Evolutionary conservation across 192 early-diverging fungal species (phyloP), one percentile per base, ranked within the genome.

Genomic region (Linnemannia hyalina): DNA sequence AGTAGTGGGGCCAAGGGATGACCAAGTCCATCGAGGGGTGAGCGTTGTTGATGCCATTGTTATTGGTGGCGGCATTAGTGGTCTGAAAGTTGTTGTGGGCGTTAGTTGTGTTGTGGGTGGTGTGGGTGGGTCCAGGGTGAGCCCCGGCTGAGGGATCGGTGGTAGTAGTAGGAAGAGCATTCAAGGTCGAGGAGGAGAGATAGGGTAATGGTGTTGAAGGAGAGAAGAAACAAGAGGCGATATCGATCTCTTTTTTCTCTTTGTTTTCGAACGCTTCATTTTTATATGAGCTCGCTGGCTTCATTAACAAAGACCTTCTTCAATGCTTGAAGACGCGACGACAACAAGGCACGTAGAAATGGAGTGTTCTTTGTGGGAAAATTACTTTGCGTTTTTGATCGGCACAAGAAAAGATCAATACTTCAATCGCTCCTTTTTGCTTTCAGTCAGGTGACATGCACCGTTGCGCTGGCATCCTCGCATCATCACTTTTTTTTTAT

Each of bases 1-100:
- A 3, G 9, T 29, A 9, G 2, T 32, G 29, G 60, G 60, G 2
- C n/a, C 60, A 29, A 29, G 9, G 60, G 60, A 29, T 32, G 36
- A 8, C 52, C 49, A 74, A 22, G 73, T 74, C 73, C 73, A 74
- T 32, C 49, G 49, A 74, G 73, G 35, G 6, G 18, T 26, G 8
- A 1, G 73, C 6, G 36, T 7, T 23, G 71, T 74, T 57, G 73
- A 22, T 22, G 73, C 40, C n/a, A 41, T 41, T 22, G 69, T 42
- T 5, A 32, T 7, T 35, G 35, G 9, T 54, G 73, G 41, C 7
- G 32, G 22, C 15, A 55, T 60, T 9, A 18, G 6, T 60, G n/a
- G 9, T 26, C 35, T 65, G 60, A 15, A 23, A 29, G 13, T 65
- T 29, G 8, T 13, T 15, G 60, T 4, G 32, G 60, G 29, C 2